A percentile compares a stretch with the other conserved stretches of the same genome.
Conservation (phyloP, 2,329 filamentous ascomycete species). For the Neocatenulostroma microsporum region DNA sequence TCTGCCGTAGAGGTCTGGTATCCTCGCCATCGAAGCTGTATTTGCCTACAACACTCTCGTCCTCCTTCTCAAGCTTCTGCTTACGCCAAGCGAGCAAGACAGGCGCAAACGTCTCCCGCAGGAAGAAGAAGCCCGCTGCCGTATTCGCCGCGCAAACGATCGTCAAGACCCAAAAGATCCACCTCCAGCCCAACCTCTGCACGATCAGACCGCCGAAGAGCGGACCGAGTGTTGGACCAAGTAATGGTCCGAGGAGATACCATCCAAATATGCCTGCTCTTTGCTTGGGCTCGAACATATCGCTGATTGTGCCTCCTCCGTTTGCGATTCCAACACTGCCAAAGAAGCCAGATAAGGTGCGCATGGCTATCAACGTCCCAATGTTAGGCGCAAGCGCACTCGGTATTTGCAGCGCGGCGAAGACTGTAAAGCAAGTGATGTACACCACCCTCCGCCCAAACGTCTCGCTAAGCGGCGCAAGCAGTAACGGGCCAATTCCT, state of each 20-base stretch:
- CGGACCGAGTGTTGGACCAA: constrained; percentile 36
- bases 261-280: constrained; percentile 41
- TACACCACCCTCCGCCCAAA: constrained; percentile 41
- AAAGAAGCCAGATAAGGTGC: constrained; percentile 44
- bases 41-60: constrained; percentile 29
- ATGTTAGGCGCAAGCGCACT: constrained; percentile 43
- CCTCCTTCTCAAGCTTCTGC: constrained; percentile 27
- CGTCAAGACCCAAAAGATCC: constrained; percentile 43
- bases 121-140: constrained; percentile 35
- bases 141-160: constrained; percentile 38
- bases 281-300: constrained; percentile 43
- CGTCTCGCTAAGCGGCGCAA: constrained; percentile 42
- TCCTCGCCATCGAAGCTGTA: constrained; percentile 41
- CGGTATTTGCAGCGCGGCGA: constrained; percentile 42
- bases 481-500: constrained; percentile 40
- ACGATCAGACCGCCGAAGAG: constrained; percentile 40
- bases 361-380: constrained; percentile 35
- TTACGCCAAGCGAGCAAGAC: constrained; percentile 33
- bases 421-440: constrained; percentile 38
- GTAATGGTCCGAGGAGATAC: constrained; percentile 38
- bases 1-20: constrained; percentile 29
- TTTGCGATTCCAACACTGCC: constrained; percentile 45
- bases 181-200: constrained; percentile 39
- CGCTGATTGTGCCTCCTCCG: constrained; percentile 45
- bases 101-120: constrained; percentile 40